Evolutionary conservation across 1,284 basidiomycete genomes (phyloP), one percentile per base, ranked within the genome.

Genomic region (Cutaneotrichosporon daszewskae): DNA sequence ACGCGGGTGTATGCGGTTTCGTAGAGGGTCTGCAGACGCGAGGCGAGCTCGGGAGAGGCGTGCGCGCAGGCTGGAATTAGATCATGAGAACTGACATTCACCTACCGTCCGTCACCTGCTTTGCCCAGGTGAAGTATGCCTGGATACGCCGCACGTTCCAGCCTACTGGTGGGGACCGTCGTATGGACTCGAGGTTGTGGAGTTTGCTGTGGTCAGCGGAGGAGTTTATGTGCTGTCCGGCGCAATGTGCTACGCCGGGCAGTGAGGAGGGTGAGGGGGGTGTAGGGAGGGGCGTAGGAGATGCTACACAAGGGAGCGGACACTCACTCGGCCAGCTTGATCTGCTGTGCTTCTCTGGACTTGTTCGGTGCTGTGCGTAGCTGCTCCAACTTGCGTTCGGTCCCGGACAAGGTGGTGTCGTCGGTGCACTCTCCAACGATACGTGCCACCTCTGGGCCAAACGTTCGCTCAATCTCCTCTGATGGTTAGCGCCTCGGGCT

Each of bases 351-450:
- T 44, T 69, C 62, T 18, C 37, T 49, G 5, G 66, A 68, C 44
- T 68, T 69, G 47, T 47, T 41, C 9, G 62, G 57, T 7, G 71
- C 71, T 3, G 62, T 57, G 11, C 66, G 54, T 13, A 73, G 58
- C 53, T 74, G 72, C 26, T 68, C 67, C 6, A 51, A 53, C 51
- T 74, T 74, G 14, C 70, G 51, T 23, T 58, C 48, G 26, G 49
- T 54, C 1, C 64, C 62, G n/a, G 54, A 54, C 6, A 66, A 49
- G 13, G 39, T 29, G 5, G 58, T 53, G 32, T 65, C 48, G 46
- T 68, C 69, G 24, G 64, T 67, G 45, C 68, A 71, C 62, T 70
- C 67, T 24, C 55, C 54, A 8, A 72, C 72, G 22, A 74, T 72
- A 3, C 47, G 36, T 9, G 66, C 70, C 10, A 73, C 72, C 13